Percentiles rank a stretch among this genome's conserved stretches.
These are phyloP conservation scores for Xylaria sp. DNA, from an alignment of 2,329 filamentous ascomycete genomes.

Conservation along the genomic window DNA sequence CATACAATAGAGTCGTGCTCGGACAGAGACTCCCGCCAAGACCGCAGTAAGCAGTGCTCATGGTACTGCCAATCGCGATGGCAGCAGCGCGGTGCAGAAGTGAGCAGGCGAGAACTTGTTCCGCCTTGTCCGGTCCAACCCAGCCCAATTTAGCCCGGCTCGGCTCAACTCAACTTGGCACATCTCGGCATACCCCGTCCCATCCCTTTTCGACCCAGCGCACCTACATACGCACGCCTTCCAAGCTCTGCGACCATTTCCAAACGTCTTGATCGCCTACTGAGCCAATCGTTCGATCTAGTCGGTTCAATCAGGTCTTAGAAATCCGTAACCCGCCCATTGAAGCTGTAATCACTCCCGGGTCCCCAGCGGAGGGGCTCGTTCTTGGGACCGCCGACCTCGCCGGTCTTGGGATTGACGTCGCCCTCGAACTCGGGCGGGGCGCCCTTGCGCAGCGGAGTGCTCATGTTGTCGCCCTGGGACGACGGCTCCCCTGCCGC, in stretches of 20 bases:
- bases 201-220: neutral
- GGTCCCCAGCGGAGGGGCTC: conserved; percentile 89
- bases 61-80: neutral
- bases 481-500: neutral
- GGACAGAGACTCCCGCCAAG: no score
- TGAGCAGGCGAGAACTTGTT: neutral
- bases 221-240: neutral
- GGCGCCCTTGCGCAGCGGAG: conserved; percentile 62
- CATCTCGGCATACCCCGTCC: no score
- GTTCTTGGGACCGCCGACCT: conserved; percentile 96
- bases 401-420: conserved; percentile 87
- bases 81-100: neutral
- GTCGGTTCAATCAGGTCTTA: conserved; percentile 38
- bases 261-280: no score
- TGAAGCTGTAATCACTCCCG: conserved; percentile 83
- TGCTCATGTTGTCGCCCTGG: conserved; percentile 5
- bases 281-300: neutral
- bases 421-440: conserved; percentile 93
- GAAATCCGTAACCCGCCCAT: conserved; percentile 94
- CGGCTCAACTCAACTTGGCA: no score
- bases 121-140: neutral
- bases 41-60: no score
- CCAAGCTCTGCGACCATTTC: no score
- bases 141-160: neutral
- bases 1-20: no score